Base-by-base conservation (phyloP, 805 yeast species). In the Zygosaccharomyces rouxii region DNA sequence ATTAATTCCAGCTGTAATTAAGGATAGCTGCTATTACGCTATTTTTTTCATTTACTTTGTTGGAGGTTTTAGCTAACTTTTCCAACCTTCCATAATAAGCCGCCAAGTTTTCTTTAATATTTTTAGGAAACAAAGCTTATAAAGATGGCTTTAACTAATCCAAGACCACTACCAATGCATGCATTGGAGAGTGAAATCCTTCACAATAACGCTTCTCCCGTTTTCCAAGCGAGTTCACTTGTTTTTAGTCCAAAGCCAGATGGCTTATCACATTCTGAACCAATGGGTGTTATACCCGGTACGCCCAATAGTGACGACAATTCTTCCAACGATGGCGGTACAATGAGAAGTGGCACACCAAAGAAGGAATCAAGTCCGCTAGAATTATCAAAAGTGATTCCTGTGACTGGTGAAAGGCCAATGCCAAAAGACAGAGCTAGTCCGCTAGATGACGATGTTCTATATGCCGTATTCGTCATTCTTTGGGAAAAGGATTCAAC, bases 401-500 rank as follows among this genome's bases (percentile, higher is more conserved):
- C 94, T 1, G 86, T 86, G 5, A 83, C 90, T 11, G 92, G 92
- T 31, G 83, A 78, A 53, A 70, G 84, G 54, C 89, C 90, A 41
- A 71, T 71, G 55, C 95, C 95, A 2, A 75, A 74, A n/a, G 81
- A 81, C 54, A 81, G 81, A 55, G 71, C 77, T 50, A 43, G 62
- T 9, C 68, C 70, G 16, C 72, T 86, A 21, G 72, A 85, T 48
- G 94, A 86, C 56, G 84, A 82, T 54, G 94, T 86, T 14, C 70
- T 86, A 47, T 80, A 73, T 65, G 89, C 90, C 5, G 86, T 86
- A 47, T 85, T 86, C 60, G 76, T 79, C 49, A 85, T 86, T 43
- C 67, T 86, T 49, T 84, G 71, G 66, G 90, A 84, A 51, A 72
- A 76, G 53, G 95, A 86, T 62, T 69, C 83, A 1, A 77, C 76